A percentile compares a stretch with the other conserved stretches of the same genome.
Evolutionary conservation across 208 protist species (phyloP).

Genomic region (Tritrichomonas musculus): DNA sequence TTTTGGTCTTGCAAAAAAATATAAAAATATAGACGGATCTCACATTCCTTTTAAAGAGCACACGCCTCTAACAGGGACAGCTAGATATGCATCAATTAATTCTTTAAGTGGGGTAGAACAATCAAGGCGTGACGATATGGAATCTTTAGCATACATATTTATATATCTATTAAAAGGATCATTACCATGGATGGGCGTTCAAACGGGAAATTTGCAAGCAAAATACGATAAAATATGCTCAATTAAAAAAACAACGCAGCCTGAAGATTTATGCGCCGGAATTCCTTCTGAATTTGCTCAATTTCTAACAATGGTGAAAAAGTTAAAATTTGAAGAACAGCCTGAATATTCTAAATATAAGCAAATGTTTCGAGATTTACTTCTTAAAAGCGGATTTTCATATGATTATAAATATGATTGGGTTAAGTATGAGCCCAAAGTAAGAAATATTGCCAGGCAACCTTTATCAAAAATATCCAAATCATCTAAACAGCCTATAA

Average conservation of each 20-base stretch:
- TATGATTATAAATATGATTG: slow-evolving; percentile 97
- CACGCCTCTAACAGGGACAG: slow-evolving; percentile 97
- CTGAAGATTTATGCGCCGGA: slow-evolving; percentile 82
- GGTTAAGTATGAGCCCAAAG: slow-evolving; percentile 41
- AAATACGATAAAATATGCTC: slow-evolving; percentile 95
- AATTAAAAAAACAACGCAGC: slow-evolving; percentile 78
- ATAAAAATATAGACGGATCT: slow-evolving; percentile 88
- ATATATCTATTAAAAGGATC: slow-evolving; percentile 94
- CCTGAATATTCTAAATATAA: slow-evolving; percentile 96
- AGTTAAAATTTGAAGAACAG: slow-evolving; percentile 90
- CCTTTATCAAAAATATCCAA: too few species aligned
- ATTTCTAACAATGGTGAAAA: slow-evolving; percentile 87
- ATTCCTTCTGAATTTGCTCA: slow-evolving; percentile 76
- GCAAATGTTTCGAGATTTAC: slow-evolving; percentile 80
- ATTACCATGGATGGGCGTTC: slow-evolving; percentile 52
- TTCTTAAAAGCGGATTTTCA: slow-evolving; percentile 83
- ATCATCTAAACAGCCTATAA: too few species aligned
- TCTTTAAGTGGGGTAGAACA: slow-evolving; percentile 96
- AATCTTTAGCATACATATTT: slow-evolving; percentile 92
- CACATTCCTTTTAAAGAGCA: slow-evolving; percentile 95
- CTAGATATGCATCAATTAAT: slow-evolving; percentile 97
- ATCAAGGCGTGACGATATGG: slow-evolving; percentile 53
- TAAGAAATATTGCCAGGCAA: too few species aligned
- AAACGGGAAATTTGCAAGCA: slow-evolving; percentile 83
- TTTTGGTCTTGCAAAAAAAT: slow-evolving; percentile 93